phyloP scores from a whole-genome alignment of 225 moss, liverwort and hornwort species.

The Pleurozium schreberi region DNA sequence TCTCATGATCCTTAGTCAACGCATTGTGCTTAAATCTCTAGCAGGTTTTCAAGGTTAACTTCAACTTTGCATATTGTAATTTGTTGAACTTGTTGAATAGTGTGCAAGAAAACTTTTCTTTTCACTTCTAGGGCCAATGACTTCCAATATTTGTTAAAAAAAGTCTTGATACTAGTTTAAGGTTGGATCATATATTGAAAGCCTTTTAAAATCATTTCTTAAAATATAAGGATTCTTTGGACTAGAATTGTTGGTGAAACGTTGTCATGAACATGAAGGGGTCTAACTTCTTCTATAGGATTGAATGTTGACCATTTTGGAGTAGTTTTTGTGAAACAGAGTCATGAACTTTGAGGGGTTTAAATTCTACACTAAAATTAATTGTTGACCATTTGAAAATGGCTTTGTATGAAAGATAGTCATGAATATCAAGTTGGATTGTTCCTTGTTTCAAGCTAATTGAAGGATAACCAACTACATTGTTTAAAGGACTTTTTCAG shows the following conservation, averaged over 20 bases:
- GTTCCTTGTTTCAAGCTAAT: background rate
- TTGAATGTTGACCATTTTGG: background rate
- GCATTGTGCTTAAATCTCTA: background rate
- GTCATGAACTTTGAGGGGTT: no score
- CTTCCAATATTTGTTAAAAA: background rate
- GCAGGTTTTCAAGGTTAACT: rapidly evolving
- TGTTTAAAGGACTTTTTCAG: background rate
- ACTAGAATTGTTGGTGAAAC: background rate
- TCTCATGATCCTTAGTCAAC: background rate
- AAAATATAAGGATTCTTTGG: background rate
- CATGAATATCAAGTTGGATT: background rate
- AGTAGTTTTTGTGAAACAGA: no score
- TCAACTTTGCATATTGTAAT: background rate
- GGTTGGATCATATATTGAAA: background rate
- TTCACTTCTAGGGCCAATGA: background rate
- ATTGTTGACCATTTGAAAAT: background rate
- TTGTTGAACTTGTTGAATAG: background rate
- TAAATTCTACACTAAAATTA: no score
- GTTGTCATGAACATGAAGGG: background rate
- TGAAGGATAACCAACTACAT: background rate
- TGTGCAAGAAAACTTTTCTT: rapidly evolving
- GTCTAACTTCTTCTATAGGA: no score
- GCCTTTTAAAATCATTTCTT: background rate
- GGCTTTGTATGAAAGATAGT: background rate
- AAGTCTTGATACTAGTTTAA: no score